Base-by-base conservation (phyloP, 108 stramenopile genomes). In the Cyclotella atomus region DNA sequence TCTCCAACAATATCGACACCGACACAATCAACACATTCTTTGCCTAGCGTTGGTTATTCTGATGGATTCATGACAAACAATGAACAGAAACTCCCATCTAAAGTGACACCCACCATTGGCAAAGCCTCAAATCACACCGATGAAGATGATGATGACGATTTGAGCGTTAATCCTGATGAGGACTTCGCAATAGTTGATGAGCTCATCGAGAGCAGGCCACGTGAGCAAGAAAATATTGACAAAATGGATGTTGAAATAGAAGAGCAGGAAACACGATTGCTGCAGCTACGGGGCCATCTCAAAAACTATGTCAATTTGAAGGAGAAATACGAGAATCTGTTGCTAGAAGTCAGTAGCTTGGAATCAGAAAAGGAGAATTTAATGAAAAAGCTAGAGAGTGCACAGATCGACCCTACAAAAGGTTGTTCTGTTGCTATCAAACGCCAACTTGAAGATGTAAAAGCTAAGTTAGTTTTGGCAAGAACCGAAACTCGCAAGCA, bases 241-340 rank as follows among this genome's bases (percentile, higher is more conserved):
- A 67, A 84, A 25, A 84, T 95, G 41, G 77, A 90, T 46, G 87
- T 87, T 6, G 86, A 91, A 60, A 60, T 95, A 24, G 84, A 87
- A 43, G 80, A 87, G 62, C 87, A 90, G 63, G 89, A 95, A 61
- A 66, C 68, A 19, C 49, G 90, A 6, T 76, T 95, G 20, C 66
- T 90, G 16, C 88, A 91, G 67, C 73, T 95, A 0, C 74, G 83
- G 9, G 88, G 87, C 4, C 89, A 83, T 62, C 65, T 91, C 29
- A 79, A 77, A 67, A 79, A 79, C 30, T 92, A 95, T 67, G 84
- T 89, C 63, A 76, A 86, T 41, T 76, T 95, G 72, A 91, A 95
- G 66, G 82, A 81, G 8, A 90, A 89, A 43, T 95, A 91, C 67
- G 88, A 90, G 49, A 75, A 72, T 27, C 63, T 92, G 61, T 77